Evolutionary conservation across 148 eudicot genomes (phyloP), one percentile per base, ranked within the genome.

Genomic region (Polygonum aviculare): DNA sequence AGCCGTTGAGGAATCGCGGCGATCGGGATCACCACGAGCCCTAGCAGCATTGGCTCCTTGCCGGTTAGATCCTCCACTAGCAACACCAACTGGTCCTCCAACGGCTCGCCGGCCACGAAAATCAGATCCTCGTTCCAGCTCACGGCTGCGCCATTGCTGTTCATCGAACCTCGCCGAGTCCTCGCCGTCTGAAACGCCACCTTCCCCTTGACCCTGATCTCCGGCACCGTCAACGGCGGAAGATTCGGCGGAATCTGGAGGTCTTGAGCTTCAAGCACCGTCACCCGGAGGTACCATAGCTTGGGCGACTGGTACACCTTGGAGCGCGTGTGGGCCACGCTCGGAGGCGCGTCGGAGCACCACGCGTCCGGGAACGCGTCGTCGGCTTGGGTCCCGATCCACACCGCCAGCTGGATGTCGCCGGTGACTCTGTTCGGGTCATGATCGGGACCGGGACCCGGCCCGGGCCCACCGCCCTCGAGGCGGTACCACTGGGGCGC

Each of bases 401-500:
- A 95, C 2, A 95, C 97, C 0, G 99, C 86, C 19, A 95, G 78
- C 78, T 95, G 99, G 12, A 95, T 69, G 69, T 95, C 99, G 4
- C 99, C 99, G 70, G 88, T 83, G 6, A 94, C 80, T 19, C 79
- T 50, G 33, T 78, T 74, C 15, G 73, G 79, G 60, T 81, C 90
- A 11, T 85, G 90, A 3, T 79, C 88, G 45, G 81, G 62, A 21
- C 88, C 89, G 38, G 31, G 12, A 4, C 63, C 63, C 7, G 33
- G 63, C 1, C 63, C 63, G 31, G 26, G 63, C 1, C 63, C 40
- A 0, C 4, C n/a, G 48, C 96, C 94, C 69, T 95, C 99, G 4
- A 95, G 94, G 14, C 87, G 96, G 80, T 92, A 92, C 99, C 99
- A 95, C 71, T 89, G 99, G 16, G 99, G 94, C 2, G 99, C 99